phyloP scores from a whole-genome alignment of 495 filamentous ascomycete species.

The Xanthoparmelia taractica region DNA sequence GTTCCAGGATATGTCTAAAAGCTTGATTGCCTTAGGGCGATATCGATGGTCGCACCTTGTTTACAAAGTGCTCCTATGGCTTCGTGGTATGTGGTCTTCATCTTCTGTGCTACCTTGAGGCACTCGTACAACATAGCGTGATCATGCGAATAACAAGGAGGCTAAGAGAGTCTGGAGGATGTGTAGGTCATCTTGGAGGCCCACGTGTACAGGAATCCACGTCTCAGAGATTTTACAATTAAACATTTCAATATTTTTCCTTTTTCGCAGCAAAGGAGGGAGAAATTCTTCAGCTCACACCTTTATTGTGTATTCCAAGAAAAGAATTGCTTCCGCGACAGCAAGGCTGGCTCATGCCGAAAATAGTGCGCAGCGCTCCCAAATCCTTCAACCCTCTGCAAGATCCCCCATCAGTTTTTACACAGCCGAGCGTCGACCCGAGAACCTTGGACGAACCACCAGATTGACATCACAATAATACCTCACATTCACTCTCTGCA shows the following conservation, averaged over 20 bases:
- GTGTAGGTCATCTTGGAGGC: no score
- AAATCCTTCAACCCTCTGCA: not conserved
- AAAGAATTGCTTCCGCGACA: not conserved
- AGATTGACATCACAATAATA: not conserved
- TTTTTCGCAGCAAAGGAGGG: not conserved
- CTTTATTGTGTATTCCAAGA: not conserved
- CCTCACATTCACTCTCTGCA: not conserved
- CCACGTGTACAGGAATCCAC: no score
- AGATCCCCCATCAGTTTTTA: not conserved
- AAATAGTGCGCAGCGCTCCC: conserved; percentile 1
- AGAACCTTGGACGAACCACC: not conserved
- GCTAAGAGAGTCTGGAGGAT: no score
- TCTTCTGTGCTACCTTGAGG: no score
- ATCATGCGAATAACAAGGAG: no score
- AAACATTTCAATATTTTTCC: not conserved
- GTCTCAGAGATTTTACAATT: not conserved
- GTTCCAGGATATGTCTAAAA: no score
- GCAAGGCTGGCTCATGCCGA: not conserved
- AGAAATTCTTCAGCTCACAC: not conserved
- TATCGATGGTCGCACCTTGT: no score
- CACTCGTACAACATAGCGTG: no score
- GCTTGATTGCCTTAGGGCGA: no score
- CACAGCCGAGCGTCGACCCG: not conserved
- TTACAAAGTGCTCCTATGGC: no score
- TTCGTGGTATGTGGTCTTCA: no score